A percentile compares a stretch with the other conserved stretches of the same genome.
These are phyloP conservation scores for Meira nashicola DNA, from an alignment of 1,284 basidiomycete species.

Conservation along the genomic window DNA sequence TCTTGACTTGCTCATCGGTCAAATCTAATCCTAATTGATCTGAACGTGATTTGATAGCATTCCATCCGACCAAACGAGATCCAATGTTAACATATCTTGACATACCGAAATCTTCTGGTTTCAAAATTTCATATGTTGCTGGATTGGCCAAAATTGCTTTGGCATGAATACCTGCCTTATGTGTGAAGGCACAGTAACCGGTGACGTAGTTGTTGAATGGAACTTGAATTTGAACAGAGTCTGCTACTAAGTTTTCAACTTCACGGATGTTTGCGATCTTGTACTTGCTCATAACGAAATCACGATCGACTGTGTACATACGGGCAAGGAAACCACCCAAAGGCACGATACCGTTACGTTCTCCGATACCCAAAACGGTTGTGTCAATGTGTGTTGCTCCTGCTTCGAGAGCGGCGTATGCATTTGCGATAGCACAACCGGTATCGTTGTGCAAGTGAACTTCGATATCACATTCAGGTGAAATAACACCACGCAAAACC, in stretches of 20 bases:
- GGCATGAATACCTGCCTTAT: slow-evolving; percentile 99
- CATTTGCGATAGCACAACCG: slow-evolving; percentile 87
- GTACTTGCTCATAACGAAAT: slow-evolving; percentile 99
- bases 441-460: slow-evolving; percentile 99
- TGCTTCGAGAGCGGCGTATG: slow-evolving; percentile 95
- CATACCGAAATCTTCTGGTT: slow-evolving; percentile 85
- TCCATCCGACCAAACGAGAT: slow-evolving; percentile 95
- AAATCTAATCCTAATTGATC: slow-evolving; percentile 86
- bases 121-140: slow-evolving; percentile 68
- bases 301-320: slow-evolving; percentile 76
- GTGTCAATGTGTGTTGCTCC: slow-evolving; percentile 95
- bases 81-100: slow-evolving; percentile 97
- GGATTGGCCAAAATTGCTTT: slow-evolving; percentile 99
- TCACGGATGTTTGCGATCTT: slow-evolving; percentile 95
- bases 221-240: slow-evolving; percentile 95
- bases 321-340: slow-evolving; percentile 95
- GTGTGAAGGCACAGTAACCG: slow-evolving; percentile 98
- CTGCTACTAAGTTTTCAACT: slow-evolving; percentile 97
- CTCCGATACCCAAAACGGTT: slow-evolving; percentile 87
- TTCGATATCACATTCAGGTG: slow-evolving; percentile 69
- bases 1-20: slow-evolving; percentile 82
- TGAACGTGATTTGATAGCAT: slow-evolving; percentile 97
- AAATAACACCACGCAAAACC: slow-evolving; percentile 79
- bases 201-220: slow-evolving; percentile 87
- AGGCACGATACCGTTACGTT: slow-evolving; percentile 97